Base-by-base conservation (phyloP, 495 filamentous ascomycete genomes). In the Hyaloscypha variabilis region DNA sequence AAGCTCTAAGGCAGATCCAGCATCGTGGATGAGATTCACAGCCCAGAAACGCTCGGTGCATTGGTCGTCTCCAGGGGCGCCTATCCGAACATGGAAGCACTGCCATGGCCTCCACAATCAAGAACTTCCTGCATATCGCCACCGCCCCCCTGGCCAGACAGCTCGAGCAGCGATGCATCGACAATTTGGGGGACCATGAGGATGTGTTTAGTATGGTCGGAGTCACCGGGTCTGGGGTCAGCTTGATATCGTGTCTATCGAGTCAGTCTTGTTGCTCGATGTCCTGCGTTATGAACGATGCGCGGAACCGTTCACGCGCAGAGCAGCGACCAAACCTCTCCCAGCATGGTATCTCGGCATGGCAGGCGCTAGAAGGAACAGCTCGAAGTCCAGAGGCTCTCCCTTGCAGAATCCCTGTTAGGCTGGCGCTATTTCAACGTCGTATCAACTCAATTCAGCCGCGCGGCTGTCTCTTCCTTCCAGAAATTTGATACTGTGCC, bases 201-300 rank as follows among this genome's bases (percentile, higher is more conserved):
- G 30, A 11, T 34, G 30, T 4, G n/a, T n/a, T n/a, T n/a, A n/a
- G n/a, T n/a, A 34, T 34, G 11, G 4, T 34, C 5, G 30, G 11
- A 34, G 30, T 11, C 30, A 34, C 1, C 31, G 31, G 13, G 31
- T 13, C 31, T 1, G 8, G 31, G 2, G 31, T 34, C 13, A 34
- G 31, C 31, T n/a, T 31, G 60, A 23, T 62, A 19, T 8, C 17
- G 21, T 28, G 14, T n/a, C 34, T 62, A 19, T 8, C 17, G 21
- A 23, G 14, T n/a, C 34, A 54, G 52, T 24, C 56, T 51, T 0
- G 31, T 6, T 50, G 23, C 6, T 30, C 63, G 63, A 66, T 66
- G 63, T 36, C 30, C 63, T 55, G 57, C 57, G 39, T 2, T 60
- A 11, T 55, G n/a, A 23, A 53, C 56, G 63, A 55, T 66, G 39